Conservation (phyloP, 192 early-diverging fungal genomes). For the Coemansia aciculifera region DNA sequence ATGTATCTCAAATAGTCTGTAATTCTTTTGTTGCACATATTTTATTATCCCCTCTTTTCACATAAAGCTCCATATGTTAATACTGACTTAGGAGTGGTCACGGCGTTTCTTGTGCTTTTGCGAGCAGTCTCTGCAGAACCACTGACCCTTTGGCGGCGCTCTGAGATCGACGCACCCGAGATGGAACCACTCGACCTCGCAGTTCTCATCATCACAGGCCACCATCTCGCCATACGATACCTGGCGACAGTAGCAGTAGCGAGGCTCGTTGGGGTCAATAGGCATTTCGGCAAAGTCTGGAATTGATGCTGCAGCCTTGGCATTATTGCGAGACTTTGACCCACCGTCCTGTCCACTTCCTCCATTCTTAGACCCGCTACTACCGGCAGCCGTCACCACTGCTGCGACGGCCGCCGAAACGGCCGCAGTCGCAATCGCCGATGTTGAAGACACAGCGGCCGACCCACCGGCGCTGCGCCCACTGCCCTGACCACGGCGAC, state of each 20-base stretch:
- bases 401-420: not conserved
- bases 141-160: constrained; percentile 86
- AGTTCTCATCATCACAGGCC: constrained; percentile 87
- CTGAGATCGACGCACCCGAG: constrained; percentile 87
- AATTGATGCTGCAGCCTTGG: constrained; percentile 19
- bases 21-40: not conserved
- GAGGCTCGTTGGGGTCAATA: constrained; percentile 95
- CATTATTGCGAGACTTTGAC: constrained; percentile 3
- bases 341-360: not conserved
- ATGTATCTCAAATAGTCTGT: not conserved
- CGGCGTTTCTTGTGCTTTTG: constrained; percentile 47
- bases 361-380: constrained; percentile 4
- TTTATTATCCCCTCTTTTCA: not conserved
- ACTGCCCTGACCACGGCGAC: constrained; percentile 1
- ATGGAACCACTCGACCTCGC: constrained; percentile 99
- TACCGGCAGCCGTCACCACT: not conserved
- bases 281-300: constrained; percentile 63
- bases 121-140: constrained; percentile 89
- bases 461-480: constrained; percentile 5
- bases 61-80: not conserved
- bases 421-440: not conserved
- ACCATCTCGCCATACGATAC: constrained; percentile 99
- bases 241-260: constrained; percentile 95
- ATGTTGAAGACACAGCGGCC: not conserved
- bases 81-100: constrained; percentile 12